Base-by-base conservation (phyloP, 306 rosid genomes). In the Trifolium repens region DNA sequence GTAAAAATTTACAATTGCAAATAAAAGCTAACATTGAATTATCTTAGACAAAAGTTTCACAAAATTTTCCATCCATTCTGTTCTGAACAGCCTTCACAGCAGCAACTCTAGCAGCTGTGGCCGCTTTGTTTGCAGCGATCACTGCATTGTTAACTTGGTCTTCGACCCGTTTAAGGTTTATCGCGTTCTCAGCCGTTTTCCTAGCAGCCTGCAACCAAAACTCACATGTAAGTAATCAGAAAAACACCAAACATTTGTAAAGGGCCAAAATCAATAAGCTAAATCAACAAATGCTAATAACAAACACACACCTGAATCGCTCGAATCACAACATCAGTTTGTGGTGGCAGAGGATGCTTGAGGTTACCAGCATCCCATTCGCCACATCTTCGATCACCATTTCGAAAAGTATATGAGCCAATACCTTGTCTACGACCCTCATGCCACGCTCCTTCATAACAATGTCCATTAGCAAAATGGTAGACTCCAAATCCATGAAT, bases 401-500 rank as follows among this genome's bases (percentile, higher is more conserved):
- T 92, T 71, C 96, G 80, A 60, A 96, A 96, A 9, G 85, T 84
- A 54, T 96, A 96, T 64, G 76, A 82, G 16, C 99, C 99, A 5
- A 82, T 83, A 32, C 98, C 99, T 81, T 92, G 99, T 78, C 90
- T 89, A 0, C 93, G 87, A 15, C 99, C 98, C 68, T 96, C 99
- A 37, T 96, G 98, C 99, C 99, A 96, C 4, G 98, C 93, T 4
- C 99, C 99, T 69, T 92, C 99, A 2, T 96, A 96, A 57, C 96
- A 90, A 80, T 96, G 99, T 13, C 97, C 97, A 57, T 96, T 92
- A 15, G 93, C 96, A 81, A 96, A 96, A 74, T 90, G 93, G 78
- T 96, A 96, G n/a, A 90, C 86, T 8, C 99, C 99, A 76, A 96
- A 96, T 80, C 98, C 99, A 80, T 96, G 99, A 69, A 96, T 89